These are phyloP conservation scores for Trichophyton equinum DNA, from an alignment of 2,329 filamentous ascomycete species.

Conservation along the genomic window DNA sequence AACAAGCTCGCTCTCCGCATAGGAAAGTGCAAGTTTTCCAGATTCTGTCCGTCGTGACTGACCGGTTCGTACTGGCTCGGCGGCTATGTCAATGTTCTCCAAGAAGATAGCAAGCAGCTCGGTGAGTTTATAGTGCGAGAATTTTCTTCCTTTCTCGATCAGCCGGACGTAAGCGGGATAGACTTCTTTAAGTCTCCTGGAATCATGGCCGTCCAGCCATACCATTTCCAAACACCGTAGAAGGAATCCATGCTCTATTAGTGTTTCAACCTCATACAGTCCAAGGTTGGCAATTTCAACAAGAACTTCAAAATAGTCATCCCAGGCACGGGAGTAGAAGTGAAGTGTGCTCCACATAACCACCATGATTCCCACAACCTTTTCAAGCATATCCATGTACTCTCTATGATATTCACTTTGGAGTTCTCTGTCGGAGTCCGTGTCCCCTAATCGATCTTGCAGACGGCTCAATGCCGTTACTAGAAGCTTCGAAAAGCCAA, in stretches of 20 bases:
- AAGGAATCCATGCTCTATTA: conserved; percentile 52
- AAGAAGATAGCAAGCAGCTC: conserved; percentile 31
- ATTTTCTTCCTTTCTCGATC: conserved; percentile 36
- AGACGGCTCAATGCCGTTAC: conserved; percentile 43
- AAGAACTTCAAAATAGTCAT: conserved; percentile 62
- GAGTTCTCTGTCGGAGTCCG: conserved; percentile 17
- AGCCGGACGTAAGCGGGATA: conserved; percentile 37
- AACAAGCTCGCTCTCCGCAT: conserved; percentile 24
- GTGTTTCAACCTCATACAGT: conserved; percentile 41
- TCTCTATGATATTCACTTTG: conserved; percentile 17
- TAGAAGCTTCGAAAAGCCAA: conserved; percentile 41
- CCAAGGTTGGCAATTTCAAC: conserved; percentile 54
- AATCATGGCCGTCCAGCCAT: conserved; percentile 42
- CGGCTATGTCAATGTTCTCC: conserved; percentile 26
- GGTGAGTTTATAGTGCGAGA: conserved; percentile 32
- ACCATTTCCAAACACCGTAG: conserved; percentile 47
- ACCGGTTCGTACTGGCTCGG: conserved; percentile 19
- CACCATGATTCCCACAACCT: conserved; percentile 38
- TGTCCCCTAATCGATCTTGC: conserved; percentile 26
- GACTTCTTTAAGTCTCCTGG: conserved; percentile 40
- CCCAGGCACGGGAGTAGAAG: conserved; percentile 53
- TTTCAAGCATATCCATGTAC: conserved; percentile 22
- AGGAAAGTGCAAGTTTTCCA: conserved; percentile 25
- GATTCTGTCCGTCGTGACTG: conserved; percentile 16
- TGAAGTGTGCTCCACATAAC: conserved; percentile 53